Evolutionary conservation across 495 filamentous ascomycete species (phyloP).

Genomic region (Tuber melanosporum): DNA sequence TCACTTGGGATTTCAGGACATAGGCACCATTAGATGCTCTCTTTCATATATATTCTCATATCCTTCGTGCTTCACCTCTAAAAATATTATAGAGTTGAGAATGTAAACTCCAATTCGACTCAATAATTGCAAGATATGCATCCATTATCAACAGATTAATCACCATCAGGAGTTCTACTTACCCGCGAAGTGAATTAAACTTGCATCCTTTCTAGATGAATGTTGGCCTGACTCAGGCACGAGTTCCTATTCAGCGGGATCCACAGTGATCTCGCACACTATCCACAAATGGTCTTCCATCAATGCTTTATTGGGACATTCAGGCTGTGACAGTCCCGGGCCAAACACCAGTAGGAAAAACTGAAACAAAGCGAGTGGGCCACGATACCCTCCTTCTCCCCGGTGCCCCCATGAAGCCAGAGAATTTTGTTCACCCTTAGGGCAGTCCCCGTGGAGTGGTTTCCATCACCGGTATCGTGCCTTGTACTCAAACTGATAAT

Average conservation of each 20-base stretch:
- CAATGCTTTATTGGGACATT: neutral
- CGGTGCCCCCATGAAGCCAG: neutral
- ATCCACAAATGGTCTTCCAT: neutral
- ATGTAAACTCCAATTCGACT: neutral
- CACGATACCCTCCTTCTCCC: neutral
- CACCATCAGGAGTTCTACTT: neutral
- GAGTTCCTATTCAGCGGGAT: neutral
- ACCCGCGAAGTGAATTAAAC: neutral
- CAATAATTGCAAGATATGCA: neutral
- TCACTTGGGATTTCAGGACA: neutral
- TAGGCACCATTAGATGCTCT: neutral
- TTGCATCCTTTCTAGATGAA: neutral
- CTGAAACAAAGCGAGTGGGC: neutral
- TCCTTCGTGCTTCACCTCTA: neutral
- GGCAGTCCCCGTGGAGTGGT: neutral
- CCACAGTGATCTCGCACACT: neutral
- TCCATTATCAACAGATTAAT: neutral
- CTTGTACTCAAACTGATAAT: neutral
- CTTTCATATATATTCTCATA: neutral
- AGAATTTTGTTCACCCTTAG: neutral
- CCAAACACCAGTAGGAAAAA: neutral
- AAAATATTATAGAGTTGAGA: neutral
- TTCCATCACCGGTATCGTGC: neutral
- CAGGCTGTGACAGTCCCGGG: neutral
- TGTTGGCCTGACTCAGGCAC: neutral